Evolutionary conservation across 768 basidiomycete species (phyloP), one percentile per base, ranked within the genome.

Genomic region (Cystofilobasidium capitatum): DNA sequence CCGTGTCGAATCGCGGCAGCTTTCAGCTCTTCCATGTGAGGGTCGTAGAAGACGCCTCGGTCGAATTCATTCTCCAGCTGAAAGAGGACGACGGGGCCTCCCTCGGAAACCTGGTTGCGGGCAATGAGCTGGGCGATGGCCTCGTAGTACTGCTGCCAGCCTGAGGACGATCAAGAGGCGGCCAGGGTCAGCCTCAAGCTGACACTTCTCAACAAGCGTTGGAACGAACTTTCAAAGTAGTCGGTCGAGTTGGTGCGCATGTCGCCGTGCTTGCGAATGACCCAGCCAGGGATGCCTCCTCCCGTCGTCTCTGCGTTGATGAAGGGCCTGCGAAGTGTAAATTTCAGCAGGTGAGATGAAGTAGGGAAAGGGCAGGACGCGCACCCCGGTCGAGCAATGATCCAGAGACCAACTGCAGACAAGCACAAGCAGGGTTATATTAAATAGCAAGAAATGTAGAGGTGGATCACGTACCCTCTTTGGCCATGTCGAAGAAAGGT

Each of bases 301-400:
- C 87, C 89, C 16, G 85, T 85, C 0, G 87, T 88, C 74, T 89
- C 88, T n/a, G 71, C 87, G 71, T 89, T 89, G 78, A 89, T 88
- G 71, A 88, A 83, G 79, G 82, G 71, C 14, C 61, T 54, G 24
- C 8, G 10, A 8, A 29, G 3, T 24, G 16, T 8, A 16, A 24
- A 31, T 9, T 6, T 9, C 7, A 9, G 16, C 2, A 3, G 49
- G 17, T 8, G 51, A 54, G 20, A 14, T 31, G 24, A 31, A 54
- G 33, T 12, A 29, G 24, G 14, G 51, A 1, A 24, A 54, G 24
- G 10, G 51, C 12, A 16, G 16, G 33, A 20, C 8, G 16, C 51
- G 26, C 51, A 54, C 51, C 51, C 58, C 26, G 58, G 58, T 39
- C 58, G 36, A 14, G 39, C 58, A 9, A 59, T 59, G 36, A 59